Conservation (phyloP, 805 yeast species). For the Ogataea thermomethanolica region DNA sequence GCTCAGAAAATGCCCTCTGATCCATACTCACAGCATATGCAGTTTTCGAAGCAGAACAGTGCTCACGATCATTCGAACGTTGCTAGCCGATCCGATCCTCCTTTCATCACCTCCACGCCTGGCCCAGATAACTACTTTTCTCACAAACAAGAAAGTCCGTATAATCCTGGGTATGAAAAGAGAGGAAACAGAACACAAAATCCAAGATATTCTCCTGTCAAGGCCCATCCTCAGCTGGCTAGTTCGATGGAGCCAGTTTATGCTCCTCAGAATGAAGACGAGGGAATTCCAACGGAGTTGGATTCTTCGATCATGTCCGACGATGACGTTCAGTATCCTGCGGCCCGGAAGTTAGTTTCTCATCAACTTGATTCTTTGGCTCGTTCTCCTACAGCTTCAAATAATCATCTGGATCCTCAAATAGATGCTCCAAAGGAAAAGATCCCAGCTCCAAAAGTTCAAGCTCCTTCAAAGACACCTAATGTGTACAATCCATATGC, state of each 20-base stretch:
- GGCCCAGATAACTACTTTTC: constrained; percentile 1
- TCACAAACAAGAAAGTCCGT: neutral
- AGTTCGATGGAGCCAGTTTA: neutral
- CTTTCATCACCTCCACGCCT: constrained; percentile 10
- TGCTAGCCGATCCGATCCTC: neutral
- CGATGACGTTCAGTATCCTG: constrained; percentile 12
- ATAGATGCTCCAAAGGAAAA: constrained; percentile 1
- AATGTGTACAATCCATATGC: constrained; percentile 24
- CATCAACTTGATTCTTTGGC: constrained; percentile 4
- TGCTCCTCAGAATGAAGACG: neutral
- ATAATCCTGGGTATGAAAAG: neutral
- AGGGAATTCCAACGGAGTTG: constrained; percentile 6
- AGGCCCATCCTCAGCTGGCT: neutral
- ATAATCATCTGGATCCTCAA: neutral
- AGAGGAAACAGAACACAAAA: neutral
- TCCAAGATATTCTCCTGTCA: constrained; percentile 8
- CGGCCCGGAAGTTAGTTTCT: constrained; percentile 12
- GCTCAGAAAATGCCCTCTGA: too few relatives aligned
- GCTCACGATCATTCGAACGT: neutral
- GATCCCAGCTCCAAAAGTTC: neutral
- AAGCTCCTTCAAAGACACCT: constrained; percentile 1
- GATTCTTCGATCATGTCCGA: constrained; percentile 18
- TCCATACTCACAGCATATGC: too few relatives aligned
- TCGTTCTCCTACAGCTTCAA: constrained; percentile 11
- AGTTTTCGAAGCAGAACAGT: too few relatives aligned